Percentiles rank a stretch among this genome's conserved stretches.
phyloP scores from a whole-genome alignment of 2,329 filamentous ascomycete species.

The Sclerotinia minor region DNA sequence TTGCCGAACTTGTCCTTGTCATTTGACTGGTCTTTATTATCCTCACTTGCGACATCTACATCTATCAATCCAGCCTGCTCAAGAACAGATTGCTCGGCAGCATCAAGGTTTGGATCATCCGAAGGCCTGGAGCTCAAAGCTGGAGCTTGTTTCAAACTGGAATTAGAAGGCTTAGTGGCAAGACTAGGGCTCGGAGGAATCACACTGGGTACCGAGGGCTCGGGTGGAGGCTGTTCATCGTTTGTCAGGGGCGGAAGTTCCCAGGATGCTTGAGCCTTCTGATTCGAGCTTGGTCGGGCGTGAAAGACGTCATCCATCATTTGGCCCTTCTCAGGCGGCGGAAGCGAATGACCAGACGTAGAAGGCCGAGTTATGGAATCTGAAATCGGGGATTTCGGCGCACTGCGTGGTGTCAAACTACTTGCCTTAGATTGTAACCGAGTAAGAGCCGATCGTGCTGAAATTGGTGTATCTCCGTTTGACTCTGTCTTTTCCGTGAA shows the following conservation, averaged over 20 bases:
- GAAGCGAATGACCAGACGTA: slow-evolving; percentile 36
- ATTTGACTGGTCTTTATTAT: slow-evolving; percentile 34
- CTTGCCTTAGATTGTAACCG: slow-evolving; percentile 44
- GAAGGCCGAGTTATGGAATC: slow-evolving; percentile 42
- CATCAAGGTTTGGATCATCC: slow-evolving; percentile 48
- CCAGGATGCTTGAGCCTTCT: slow-evolving; percentile 47
- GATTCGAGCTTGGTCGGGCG: slow-evolving; percentile 50
- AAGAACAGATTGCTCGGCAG: slow-evolving; percentile 66
- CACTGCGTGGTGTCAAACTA: slow-evolving; percentile 42
- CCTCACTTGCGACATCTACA: slow-evolving; percentile 45
- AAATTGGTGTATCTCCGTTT: slow-evolving; percentile 29
- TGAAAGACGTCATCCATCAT: slow-evolving; percentile 50
- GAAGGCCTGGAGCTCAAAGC: slow-evolving; percentile 34
- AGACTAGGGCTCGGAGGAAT: slow-evolving; percentile 40
- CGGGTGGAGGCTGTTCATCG: slow-evolving; percentile 43
- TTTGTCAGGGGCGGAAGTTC: slow-evolving; percentile 46
- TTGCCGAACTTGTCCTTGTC: slow-evolving; percentile 42
- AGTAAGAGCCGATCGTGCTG: slow-evolving; percentile 40
- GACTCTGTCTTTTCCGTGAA: slow-evolving; percentile 26
- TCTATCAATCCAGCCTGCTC: slow-evolving; percentile 67
- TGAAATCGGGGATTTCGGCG: slow-evolving; percentile 44
- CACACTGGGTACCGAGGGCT: slow-evolving; percentile 48
- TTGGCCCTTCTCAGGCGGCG: slow-evolving; percentile 43
- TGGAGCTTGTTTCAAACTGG: slow-evolving; percentile 40
- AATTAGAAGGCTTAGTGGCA: slow-evolving; percentile 41